Percentiles rank a stretch among this genome's conserved stretches.
Evolutionary conservation across 23 red algal genomes (phyloP).

Genomic region (Gracilariopsis chorda): DNA sequence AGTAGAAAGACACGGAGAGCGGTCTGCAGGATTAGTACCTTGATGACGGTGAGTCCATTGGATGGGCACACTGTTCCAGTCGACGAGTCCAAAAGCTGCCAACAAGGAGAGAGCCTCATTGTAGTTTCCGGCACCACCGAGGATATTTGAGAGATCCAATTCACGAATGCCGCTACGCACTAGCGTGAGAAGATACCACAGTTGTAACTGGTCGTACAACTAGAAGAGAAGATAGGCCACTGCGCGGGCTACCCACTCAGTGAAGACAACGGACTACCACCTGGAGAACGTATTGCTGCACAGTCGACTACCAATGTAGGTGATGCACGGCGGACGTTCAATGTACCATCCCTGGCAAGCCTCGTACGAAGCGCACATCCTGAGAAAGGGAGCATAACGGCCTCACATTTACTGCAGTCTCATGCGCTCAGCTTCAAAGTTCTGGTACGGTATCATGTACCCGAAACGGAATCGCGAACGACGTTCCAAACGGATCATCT

Average conservation of each 20-base stretch:
- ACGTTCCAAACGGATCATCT: neutral
- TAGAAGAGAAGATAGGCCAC: too few species aligned
- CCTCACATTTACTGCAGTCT: neutral
- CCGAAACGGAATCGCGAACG: neutral
- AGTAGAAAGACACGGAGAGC: too few species aligned
- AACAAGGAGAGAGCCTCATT: too few species aligned
- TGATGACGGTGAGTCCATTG: too few species aligned
- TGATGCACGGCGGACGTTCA: neutral
- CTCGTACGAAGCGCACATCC: neutral
- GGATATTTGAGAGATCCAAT: too few species aligned
- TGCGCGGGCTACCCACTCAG: neutral
- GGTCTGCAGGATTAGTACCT: too few species aligned
- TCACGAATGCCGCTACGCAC: too few species aligned
- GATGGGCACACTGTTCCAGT: too few species aligned
- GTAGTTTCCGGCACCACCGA: too few species aligned
- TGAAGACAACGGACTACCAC: neutral
- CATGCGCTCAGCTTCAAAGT: neutral
- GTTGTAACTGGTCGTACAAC: too few species aligned
- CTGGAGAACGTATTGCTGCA: neutral
- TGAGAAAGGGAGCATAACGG: neutral
- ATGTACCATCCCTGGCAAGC: neutral
- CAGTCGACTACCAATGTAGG: neutral
- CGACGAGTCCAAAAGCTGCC: too few species aligned
- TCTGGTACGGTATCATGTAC: slow-evolving; percentile 3
- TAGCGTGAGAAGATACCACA: too few species aligned